Percentiles rank a stretch among this genome's conserved stretches.
Conservation (phyloP, 164 flowering plant species). For the Akebia trifoliata region DNA sequence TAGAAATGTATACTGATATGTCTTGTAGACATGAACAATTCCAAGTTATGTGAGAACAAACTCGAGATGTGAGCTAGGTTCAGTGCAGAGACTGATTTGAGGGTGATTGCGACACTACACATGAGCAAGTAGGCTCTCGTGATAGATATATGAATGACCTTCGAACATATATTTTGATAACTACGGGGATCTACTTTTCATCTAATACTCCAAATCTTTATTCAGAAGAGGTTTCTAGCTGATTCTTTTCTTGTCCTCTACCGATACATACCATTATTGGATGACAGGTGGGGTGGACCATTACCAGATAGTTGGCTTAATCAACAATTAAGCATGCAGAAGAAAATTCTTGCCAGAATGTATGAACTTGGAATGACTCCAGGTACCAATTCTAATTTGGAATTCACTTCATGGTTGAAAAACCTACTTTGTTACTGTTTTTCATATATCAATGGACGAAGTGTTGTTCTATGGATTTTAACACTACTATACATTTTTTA, state of each 20-base stretch:
- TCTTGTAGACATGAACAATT: too few relatives aligned
- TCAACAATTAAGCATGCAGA: slow-evolving; percentile 59
- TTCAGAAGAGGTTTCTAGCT: too few relatives aligned
- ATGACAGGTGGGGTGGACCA: slow-evolving; percentile 81
- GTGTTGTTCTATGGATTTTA: too few relatives aligned
- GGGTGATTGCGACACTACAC: too few relatives aligned
- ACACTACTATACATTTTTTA: too few relatives aligned
- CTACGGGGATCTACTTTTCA: not conserved
- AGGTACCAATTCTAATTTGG: slow-evolving; percentile 33
- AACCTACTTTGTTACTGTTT: not conserved
- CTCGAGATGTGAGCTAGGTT: too few relatives aligned
- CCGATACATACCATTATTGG: not conserved
- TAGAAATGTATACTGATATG: too few relatives aligned
- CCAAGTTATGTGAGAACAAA: too few relatives aligned
- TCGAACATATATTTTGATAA: not conserved
- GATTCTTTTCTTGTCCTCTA: too few relatives aligned
- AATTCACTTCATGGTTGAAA: not conserved
- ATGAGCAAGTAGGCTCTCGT: too few relatives aligned
- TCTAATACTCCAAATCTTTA: not conserved
- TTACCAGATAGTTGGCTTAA: slow-evolving; percentile 73
- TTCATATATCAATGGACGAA: not conserved
- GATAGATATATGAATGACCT: not conserved
- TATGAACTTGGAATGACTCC: slow-evolving; percentile 80
- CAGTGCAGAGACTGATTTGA: too few relatives aligned
- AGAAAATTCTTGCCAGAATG: slow-evolving; percentile 68